Base-by-base conservation (phyloP, 2,329 filamentous ascomycete genomes). In the Epichloe sibirici region DNA sequence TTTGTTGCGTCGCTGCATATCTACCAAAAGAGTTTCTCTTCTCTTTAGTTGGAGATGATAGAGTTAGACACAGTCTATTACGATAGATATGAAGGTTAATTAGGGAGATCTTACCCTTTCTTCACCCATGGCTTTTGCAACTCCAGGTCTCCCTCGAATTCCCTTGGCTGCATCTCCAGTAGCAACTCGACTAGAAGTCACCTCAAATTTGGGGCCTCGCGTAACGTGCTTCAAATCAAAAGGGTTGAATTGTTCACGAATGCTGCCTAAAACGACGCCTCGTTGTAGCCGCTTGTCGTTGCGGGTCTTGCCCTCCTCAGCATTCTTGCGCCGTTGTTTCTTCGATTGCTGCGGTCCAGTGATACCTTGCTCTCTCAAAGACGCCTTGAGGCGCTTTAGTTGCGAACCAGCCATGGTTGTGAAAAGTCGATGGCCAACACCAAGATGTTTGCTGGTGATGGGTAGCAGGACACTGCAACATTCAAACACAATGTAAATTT, bases 231-330 rank as follows among this genome's bases (percentile, higher is more conserved):
- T 94, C 66, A 95, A 81, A 65, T 98, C 93, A 69, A 98, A 98
- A 0, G 93, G 93, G 67, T 98, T 98, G 79, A 97, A 97, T 60
- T 90, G 86, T 63, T 97, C 90, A 64, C 93, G 86, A 66, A 98
- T 96, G 53, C 81, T 82, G 61, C 87, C 83, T 57, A 98, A 76
- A 15, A 90, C 88, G 52, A 82, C 84, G 63, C 85, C 81, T 64
- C 86, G 82, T 66, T 89, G 82, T 28, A 88, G 77, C 55, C 88
- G 83, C 69, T 89, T 87, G 62, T 91, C 84, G 60, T 71, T 73
- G 57, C 78, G 81, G 57, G 76, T 78, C 53, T 79, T 81, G 49
- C 77, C 79, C 68, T 82, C 82, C 67, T 83, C 82, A 51, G 77
- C 81, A 63, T 79, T 77, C 64, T 86, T 82, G 63, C 88, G 87